phyloP scores from a whole-genome alignment of 805 yeast genomes.

The Osmozyma mogii region DNA sequence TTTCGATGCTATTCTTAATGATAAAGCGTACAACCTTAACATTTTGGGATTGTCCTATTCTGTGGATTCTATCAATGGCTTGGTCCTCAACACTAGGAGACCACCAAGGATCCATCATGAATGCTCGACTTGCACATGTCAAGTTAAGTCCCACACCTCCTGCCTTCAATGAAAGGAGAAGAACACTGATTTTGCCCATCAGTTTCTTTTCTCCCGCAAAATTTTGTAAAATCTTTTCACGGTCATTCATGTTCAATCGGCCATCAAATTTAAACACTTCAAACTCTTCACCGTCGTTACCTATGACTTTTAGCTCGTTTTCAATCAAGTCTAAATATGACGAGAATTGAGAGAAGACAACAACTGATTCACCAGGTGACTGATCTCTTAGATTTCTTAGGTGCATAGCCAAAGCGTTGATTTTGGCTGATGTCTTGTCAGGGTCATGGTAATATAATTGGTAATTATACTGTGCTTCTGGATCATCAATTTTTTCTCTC shows the following conservation, averaged over 20 bases:
- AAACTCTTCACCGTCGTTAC: slow-evolving; percentile 33
- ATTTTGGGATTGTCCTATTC: slow-evolving; percentile 73
- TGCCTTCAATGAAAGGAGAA: slow-evolving; percentile 74
- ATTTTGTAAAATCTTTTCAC: slow-evolving; percentile 51
- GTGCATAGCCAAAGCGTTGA: slow-evolving; percentile 59
- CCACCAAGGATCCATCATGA: slow-evolving; percentile 98
- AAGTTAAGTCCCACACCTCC: slow-evolving; percentile 92
- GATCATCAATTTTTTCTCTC: slow-evolving; percentile 15
- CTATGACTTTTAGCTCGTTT: slow-evolving; percentile 38
- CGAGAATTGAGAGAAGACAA: slow-evolving; percentile 88
- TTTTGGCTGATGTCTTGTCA: slow-evolving; percentile 58
- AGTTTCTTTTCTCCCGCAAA: slow-evolving; percentile 36
- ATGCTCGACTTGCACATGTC: slow-evolving; percentile 78
- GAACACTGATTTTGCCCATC: slow-evolving; percentile 32
- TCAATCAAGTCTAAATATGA: slow-evolving; percentile 72
- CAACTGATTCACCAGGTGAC: slow-evolving; percentile 61
- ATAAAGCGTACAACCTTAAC: slow-evolving; percentile 78
- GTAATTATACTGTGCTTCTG: slow-evolving; percentile 17
- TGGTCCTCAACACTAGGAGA: slow-evolving; percentile 86
- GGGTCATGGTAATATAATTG: slow-evolving; percentile 40
- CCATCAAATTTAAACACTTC: slow-evolving; percentile 76
- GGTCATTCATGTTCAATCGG: slow-evolving; percentile 53
- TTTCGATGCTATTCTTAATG: slow-evolving; percentile 77
- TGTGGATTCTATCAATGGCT: slow-evolving; percentile 83
- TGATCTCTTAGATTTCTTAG: slow-evolving; percentile 45